Evolutionary conservation across 352 stramenopile genomes (phyloP), one percentile per base, ranked within the genome.

Genomic region (Pythium folliculosum): DNA sequence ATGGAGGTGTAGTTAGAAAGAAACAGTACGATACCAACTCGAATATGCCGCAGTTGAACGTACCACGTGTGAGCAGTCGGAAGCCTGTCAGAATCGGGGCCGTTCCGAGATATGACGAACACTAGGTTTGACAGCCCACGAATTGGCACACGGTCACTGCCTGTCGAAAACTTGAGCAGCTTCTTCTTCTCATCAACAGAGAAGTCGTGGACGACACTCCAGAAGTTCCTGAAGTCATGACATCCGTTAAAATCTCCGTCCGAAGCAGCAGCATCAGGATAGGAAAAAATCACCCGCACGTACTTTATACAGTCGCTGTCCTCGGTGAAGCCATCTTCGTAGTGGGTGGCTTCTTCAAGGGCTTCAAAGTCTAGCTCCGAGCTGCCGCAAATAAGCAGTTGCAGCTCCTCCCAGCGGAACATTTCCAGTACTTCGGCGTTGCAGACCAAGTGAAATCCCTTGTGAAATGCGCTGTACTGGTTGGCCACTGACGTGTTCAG

Each of bases 11-110:
- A 5, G 27, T 32, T 2, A 32, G 27, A 32, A 32, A 5, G 27
- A 32, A 32, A 32, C 27, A 2, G n/a, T 53, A 27, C 14, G 40
- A 71, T 27, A 60, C n/a, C 65, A 45, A 74, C n/a, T 60, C n/a
- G 45, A 44, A 55, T 17, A 45, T 14, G 43, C 22, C 17, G 17
- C 49, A 55, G 45, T 22, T 3, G 14, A 63, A 63, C 71, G 25
- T 63, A 92, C 84, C 90, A 97, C 2, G 90, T 97, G 66, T 96
- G 89, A 9, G 88, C 84, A 21, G 85, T 94, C 9, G 90, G 90
- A 23, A 97, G 70, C n/a, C 84, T 77, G 45, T 90, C 86, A 35
- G 79, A 91, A 72, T 96, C 90, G 5, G 87, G 73, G 1, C 90
- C 90, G 44, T 95, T 94, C 49, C 84, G 76, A 1, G 86, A 95